A percentile compares a stretch with the other conserved stretches of the same genome.
These are phyloP conservation scores for Dioscorea cayenensis DNA, from an alignment of 116 monocot species.

Conservation along the genomic window DNA sequence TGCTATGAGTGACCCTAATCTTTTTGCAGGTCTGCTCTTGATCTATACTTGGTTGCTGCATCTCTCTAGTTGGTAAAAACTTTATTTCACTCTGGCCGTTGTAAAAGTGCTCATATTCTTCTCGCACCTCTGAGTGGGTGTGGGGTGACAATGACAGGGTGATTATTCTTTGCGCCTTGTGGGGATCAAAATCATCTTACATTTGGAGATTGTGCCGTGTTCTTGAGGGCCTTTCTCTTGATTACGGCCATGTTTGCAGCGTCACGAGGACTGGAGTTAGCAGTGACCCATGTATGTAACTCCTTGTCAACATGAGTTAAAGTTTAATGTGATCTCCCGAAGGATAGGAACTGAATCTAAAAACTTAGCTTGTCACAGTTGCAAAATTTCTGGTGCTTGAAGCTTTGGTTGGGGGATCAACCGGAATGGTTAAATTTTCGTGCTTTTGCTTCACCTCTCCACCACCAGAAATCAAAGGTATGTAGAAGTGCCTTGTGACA, in stretches of 20 bases:
- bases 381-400: neutral
- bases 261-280: neutral
- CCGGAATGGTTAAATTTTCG: conserved; percentile 44
- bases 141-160: conserved; percentile 33
- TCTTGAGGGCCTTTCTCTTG: conserved; percentile 62
- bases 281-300: too few relatives aligned
- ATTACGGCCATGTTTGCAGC: conserved; percentile 51
- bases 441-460: conserved; percentile 44
- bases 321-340: neutral
- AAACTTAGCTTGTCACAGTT: neutral
- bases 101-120: conserved; percentile 24
- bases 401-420: neutral
- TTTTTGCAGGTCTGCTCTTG: conserved; percentile 18
- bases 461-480: conserved; percentile 53
- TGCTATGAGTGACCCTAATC: too few relatives aligned
- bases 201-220: conserved; percentile 68
- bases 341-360: neutral
- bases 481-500: neutral
- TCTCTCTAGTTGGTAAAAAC: conserved; percentile 18
- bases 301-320: too few relatives aligned
- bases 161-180: conserved; percentile 10
- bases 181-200: conserved; percentile 25
- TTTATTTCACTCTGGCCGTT: conserved; percentile 81
- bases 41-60: conserved; percentile 13
- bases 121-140: conserved; percentile 78